Evolutionary conservation across 2,329 filamentous ascomycete species (phyloP).

Genomic region (Arthrobotrys iridis): DNA sequence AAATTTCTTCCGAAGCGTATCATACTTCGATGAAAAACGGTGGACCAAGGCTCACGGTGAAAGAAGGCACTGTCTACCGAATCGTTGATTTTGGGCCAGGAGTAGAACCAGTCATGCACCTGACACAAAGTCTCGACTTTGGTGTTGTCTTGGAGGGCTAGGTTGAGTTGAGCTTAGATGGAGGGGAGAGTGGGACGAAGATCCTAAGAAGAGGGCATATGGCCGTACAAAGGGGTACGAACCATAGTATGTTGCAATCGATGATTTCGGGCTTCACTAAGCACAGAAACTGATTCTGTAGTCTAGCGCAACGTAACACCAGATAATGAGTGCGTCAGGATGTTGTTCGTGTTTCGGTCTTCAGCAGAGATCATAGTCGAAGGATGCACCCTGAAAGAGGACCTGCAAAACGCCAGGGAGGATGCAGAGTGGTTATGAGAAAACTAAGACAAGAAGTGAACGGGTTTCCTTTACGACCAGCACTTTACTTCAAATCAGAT

Average conservation of each 20-base stretch:
- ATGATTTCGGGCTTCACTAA: neutral
- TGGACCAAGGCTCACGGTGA: constrained; percentile 49
- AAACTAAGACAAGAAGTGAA: neutral
- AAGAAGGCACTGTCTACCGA: constrained; percentile 63
- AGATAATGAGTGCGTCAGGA: constrained; percentile 16
- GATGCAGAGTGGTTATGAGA: constrained; percentile 7
- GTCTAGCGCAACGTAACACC: constrained; percentile 31
- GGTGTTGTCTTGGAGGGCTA: constrained; percentile 68
- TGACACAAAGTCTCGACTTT: constrained; percentile 68
- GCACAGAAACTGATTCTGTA: neutral
- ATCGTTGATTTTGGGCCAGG: constrained; percentile 66
- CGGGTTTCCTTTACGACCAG: too few relatives aligned
- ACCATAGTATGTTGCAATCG: constrained; percentile 63
- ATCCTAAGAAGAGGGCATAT: constrained; percentile 66
- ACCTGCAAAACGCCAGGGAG: neutral
- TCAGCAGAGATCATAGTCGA: constrained; percentile 2
- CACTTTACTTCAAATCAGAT: too few relatives aligned
- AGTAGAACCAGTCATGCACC: constrained; percentile 65
- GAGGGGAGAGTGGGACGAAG: constrained; percentile 63
- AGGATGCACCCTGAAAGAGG: neutral
- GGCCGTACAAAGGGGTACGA: constrained; percentile 68
- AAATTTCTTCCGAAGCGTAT: constrained; percentile 61
- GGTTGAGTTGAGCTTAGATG: constrained; percentile 67
- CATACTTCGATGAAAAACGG: constrained; percentile 57
- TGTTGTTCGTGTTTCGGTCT: constrained; percentile 25